phyloP scores from a whole-genome alignment of 208 protist genomes.

The Trypanosoma caninum region DNA sequence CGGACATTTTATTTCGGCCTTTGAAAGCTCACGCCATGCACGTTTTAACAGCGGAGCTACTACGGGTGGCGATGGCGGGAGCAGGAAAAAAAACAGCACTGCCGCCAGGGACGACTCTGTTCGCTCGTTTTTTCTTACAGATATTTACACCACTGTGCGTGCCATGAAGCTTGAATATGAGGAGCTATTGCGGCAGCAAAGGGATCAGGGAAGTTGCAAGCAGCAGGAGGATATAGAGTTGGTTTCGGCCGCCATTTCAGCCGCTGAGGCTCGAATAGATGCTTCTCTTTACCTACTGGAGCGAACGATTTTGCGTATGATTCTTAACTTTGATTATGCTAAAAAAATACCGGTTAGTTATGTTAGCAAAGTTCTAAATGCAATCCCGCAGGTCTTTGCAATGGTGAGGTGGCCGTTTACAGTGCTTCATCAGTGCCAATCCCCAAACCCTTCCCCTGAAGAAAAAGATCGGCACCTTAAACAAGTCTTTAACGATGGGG shows the following conservation, averaged over 20 bases:
- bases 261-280: constrained; percentile 15
- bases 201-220: constrained; percentile 2
- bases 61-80: neutral
- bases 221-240: neutral
- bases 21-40: neutral
- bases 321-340: constrained; percentile 18
- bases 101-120: neutral
- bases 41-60: neutral
- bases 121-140: constrained; percentile 7
- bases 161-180: constrained; percentile 25
- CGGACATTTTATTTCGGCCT: constrained; percentile 22
- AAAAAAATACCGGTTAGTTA: constrained; percentile 17
- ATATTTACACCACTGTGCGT: constrained; percentile 28
- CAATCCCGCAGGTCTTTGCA: constrained; percentile 23
- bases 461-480: neutral
- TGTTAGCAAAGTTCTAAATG: constrained; percentile 19
- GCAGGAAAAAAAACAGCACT: neutral
- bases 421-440: too few relatives aligned
- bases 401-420: constrained; percentile 39
- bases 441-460: too few relatives aligned
- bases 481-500: neutral
- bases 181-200: constrained; percentile 11
- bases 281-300: constrained; percentile 11
- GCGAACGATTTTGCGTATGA: constrained; percentile 13
- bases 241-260: neutral